These are phyloP conservation scores for Chernovozyma sophiae-reginae DNA, from an alignment of 1,139 yeast genomes.

Conservation along the genomic window DNA sequence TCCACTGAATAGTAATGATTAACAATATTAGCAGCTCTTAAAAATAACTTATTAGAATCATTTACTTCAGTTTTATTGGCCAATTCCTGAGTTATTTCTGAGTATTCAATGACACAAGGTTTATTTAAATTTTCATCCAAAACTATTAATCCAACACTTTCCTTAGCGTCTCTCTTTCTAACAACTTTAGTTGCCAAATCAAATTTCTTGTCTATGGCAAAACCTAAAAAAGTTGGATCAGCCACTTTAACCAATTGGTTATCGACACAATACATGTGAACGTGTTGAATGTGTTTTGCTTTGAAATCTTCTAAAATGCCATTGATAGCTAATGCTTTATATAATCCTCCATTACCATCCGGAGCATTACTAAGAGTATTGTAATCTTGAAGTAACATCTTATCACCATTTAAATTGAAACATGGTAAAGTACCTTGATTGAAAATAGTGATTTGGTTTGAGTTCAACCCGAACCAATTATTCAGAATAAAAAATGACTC, in stretches of 20 bases:
- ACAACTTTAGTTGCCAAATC: constrained; percentile 93
- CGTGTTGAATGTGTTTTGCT: constrained; percentile 72
- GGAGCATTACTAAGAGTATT: constrained; percentile 76
- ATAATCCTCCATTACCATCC: constrained; percentile 97
- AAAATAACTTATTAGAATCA: constrained; percentile 53
- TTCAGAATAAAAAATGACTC: constrained; percentile 61
- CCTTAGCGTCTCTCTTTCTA: constrained; percentile 82
- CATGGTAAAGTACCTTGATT: constrained; percentile 97
- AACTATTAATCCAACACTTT: constrained; percentile 90
- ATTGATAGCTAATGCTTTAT: constrained; percentile 70
- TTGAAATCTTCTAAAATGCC: constrained; percentile 66
- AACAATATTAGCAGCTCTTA: constrained; percentile 95
- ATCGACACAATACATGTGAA: constrained; percentile 97
- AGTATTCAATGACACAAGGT: constrained; percentile 94
- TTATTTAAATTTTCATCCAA: constrained; percentile 52
- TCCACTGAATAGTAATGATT: constrained; percentile 91
- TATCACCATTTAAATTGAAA: constrained; percentile 63
- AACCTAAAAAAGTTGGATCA: constrained; percentile 90
- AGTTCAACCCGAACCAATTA: constrained; percentile 64
- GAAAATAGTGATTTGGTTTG: constrained; percentile 66
- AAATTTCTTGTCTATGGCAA: constrained; percentile 61
- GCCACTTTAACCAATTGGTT: constrained; percentile 90
- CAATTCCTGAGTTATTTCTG: constrained; percentile 77
- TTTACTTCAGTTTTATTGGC: constrained; percentile 54
- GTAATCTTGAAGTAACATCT: constrained; percentile 59